Evolutionary conservation across 2,329 filamentous ascomycete species (phyloP).

Genomic region (Fusarium tanahbumbuense): DNA sequence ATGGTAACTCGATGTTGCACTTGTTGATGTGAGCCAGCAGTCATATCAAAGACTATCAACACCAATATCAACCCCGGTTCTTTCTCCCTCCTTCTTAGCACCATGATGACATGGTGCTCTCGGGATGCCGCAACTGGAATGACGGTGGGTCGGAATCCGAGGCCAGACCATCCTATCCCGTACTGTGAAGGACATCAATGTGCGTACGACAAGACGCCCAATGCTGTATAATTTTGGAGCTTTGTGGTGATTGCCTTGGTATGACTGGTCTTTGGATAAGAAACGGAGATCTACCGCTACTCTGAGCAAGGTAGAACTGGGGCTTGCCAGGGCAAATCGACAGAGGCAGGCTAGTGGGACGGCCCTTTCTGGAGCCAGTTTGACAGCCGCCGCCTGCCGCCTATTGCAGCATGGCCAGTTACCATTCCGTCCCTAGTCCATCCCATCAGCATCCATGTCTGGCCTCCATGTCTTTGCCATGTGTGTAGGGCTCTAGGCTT

Average conservation of each 20-base stretch:
- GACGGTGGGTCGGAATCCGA: conserved; percentile 39
- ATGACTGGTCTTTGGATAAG: conserved; percentile 24
- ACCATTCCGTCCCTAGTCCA: conserved; percentile 41
- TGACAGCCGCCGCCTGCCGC: conserved; percentile 47
- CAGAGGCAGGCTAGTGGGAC: conserved; percentile 46
- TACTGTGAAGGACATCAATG: conserved; percentile 23
- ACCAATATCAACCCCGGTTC: conserved; percentile 15
- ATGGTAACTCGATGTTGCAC: conserved; percentile 13
- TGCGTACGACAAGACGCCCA: background rate
- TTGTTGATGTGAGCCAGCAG: conserved; percentile 26
- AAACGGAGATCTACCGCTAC: conserved; percentile 41
- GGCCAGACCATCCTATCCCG: conserved; percentile 31
- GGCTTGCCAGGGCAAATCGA: conserved; percentile 39
- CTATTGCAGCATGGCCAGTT: conserved; percentile 38
- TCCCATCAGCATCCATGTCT: conserved; percentile 37
- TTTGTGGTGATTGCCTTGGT: conserved; percentile 18
- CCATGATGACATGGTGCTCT: conserved; percentile 41
- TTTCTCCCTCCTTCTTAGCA: conserved; percentile 24
- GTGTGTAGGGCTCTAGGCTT: conserved; percentile 31
- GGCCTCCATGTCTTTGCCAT: conserved; percentile 26
- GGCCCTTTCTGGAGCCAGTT: conserved; percentile 46
- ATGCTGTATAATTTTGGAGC: conserved; percentile 16
- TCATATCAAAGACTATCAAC: conserved; percentile 12
- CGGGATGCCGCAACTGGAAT: conserved; percentile 48
- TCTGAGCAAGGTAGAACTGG: conserved; percentile 34